phyloP scores from a whole-genome alignment of 306 rosid species.

The Fragaria iinumae region DNA sequence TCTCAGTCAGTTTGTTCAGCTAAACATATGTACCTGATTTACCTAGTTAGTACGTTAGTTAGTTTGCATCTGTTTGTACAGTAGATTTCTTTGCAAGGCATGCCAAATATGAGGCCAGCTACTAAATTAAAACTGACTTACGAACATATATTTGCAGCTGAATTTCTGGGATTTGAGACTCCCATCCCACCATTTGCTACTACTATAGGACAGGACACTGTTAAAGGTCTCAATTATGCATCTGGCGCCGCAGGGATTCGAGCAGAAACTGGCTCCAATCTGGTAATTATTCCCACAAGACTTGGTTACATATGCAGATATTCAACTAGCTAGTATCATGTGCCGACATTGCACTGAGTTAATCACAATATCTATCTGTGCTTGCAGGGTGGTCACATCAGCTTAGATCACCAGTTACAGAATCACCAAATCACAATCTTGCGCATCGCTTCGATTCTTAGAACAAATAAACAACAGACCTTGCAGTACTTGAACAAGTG shows the following conservation, averaged over 20 bases:
- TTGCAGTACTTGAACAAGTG: slow-evolving; percentile 40
- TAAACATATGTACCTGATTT: neutral
- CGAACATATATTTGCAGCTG: slow-evolving; percentile 3
- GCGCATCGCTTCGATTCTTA: slow-evolving; percentile 18
- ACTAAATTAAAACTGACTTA: neutral
- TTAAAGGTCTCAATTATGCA: slow-evolving; percentile 31
- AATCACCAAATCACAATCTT: slow-evolving; percentile 35
- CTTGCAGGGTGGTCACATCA: slow-evolving; percentile 40
- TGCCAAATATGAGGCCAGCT: neutral
- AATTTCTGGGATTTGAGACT: slow-evolving; percentile 15
- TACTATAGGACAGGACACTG: neutral
- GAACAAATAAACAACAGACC: slow-evolving; percentile 14
- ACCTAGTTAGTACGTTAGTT: too few species aligned
- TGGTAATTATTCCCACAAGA: slow-evolving; percentile 3
- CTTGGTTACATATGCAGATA: neutral
- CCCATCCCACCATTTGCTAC: slow-evolving; percentile 18
- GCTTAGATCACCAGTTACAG: slow-evolving; percentile 34
- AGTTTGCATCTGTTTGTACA: too few species aligned
- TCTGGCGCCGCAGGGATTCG: slow-evolving; percentile 29
- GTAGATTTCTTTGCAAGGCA: neutral
- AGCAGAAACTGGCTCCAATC: slow-evolving; percentile 16
- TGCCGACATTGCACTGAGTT: neutral
- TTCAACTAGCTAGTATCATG: neutral
- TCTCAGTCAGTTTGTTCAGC: neutral
- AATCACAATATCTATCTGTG: neutral